Evolutionary conservation across 768 basidiomycete species (phyloP), one percentile per base, ranked within the genome.

Genomic region (Mrakia blollopis): DNA sequence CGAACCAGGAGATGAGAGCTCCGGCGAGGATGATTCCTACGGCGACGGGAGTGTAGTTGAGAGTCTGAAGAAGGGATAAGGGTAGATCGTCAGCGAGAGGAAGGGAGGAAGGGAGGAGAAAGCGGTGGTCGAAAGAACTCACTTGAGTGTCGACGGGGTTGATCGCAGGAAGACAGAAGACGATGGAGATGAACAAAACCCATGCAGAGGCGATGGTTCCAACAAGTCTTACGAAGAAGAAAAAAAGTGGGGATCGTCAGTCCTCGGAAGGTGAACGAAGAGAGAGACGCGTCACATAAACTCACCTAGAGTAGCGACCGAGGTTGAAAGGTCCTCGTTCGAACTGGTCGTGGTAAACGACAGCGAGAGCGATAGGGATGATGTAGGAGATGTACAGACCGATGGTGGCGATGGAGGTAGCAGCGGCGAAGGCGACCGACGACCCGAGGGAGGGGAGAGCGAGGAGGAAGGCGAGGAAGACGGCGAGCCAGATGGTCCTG

Each of bases 11-110:
- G 0, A 87, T 87, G n/a, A 90, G 81, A 74, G 88, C 87, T 82
- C 91, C 91, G 2, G 83, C 75, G 5, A 90, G 80, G 23, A 93
- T 89, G 79, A 91, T 90, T 0, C 89, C 91, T 32, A 92, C 90
- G 4, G 91, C 91, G 13, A 92, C 91, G 60, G 89, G 86, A 0
- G 91, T 83, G 81, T 92, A 93, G 81, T 91, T 92, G 78, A 92
- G 84, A 2, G 91, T 91, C 52, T 75, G 57, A 2, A 13, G 25
- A 2, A 28, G 10, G 7, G 25, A 57, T 4, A 11, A 44, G 57
- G 57, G 28, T n/a, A 14, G 28, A n/a, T 6, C 7, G 25, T 25
- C 25, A 28, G 57, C 14, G 57, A 57, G 28, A n/a, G n/a, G 28
- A 14, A 14, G 57, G 5, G 25, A 25, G 9, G 57, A 28, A 25